A percentile compares a stretch with the other conserved stretches of the same genome.
These are phyloP conservation scores for Penicillium occitanis DNA, from an alignment of 2,329 filamentous ascomycete genomes.

Conservation along the genomic window DNA sequence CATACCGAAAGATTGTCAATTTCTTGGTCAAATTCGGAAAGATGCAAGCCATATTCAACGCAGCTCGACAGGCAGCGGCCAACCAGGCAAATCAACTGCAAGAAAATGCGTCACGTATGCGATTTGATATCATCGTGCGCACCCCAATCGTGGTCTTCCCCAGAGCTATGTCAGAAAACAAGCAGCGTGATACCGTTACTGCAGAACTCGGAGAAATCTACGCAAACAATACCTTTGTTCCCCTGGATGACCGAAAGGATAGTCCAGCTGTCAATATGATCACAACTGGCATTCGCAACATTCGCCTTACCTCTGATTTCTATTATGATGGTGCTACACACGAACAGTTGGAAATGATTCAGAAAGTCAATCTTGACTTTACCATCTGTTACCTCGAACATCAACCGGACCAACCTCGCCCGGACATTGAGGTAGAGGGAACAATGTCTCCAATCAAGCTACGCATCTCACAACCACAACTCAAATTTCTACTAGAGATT, in stretches of 20 bases:
- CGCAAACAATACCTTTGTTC: slow-evolving; percentile 87
- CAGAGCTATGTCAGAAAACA: slow-evolving; percentile 68
- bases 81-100: slow-evolving; percentile 93
- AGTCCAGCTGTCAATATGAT: slow-evolving; percentile 83
- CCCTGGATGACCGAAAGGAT: slow-evolving; percentile 72
- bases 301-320: slow-evolving; percentile 84
- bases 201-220: slow-evolving; percentile 97
- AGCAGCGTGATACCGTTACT: slow-evolving; percentile 76
- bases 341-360: slow-evolving; percentile 93
- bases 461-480: slow-evolving; percentile 82
- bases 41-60: slow-evolving; percentile 99
- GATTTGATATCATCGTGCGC: slow-evolving; percentile 89
- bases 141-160: slow-evolving; percentile 97
- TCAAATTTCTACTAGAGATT: slow-evolving; percentile 85
- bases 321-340: slow-evolving; percentile 69
- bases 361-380: slow-evolving; percentile 93
- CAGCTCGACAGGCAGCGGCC: slow-evolving; percentile 88
- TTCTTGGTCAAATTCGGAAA: slow-evolving; percentile 99
- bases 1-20: slow-evolving; percentile 95
- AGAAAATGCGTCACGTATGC: slow-evolving; percentile 83
- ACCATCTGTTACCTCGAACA: slow-evolving; percentile 91
- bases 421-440: slow-evolving; percentile 88
- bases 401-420: slow-evolving; percentile 69
- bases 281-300: slow-evolving; percentile 85
- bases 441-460: slow-evolving; percentile 92